phyloP scores from a whole-genome alignment of 805 yeast genomes.

The Pichia eremophila region DNA sequence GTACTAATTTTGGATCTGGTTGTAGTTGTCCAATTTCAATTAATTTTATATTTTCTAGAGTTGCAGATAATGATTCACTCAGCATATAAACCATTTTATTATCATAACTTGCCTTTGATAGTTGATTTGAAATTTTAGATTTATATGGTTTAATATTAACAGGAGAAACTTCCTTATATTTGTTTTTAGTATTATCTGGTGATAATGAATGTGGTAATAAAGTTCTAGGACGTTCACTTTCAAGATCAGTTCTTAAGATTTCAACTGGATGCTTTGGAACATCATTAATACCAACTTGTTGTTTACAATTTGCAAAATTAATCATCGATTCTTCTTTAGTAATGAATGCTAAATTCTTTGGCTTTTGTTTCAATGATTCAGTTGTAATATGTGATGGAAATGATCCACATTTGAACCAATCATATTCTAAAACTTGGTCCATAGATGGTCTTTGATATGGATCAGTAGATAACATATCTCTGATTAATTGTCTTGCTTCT shows the following conservation, averaged over 20 bases:
- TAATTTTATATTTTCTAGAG: conserved; percentile 20
- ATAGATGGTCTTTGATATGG: conserved; percentile 78
- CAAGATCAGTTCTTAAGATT: conserved; percentile 58
- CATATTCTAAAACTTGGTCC: conserved; percentile 68
- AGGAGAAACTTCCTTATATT: conserved; percentile 60
- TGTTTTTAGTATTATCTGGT: conserved; percentile 83
- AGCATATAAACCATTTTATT: conserved; percentile 20
- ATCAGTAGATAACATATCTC: conserved; percentile 62
- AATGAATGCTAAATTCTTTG: conserved; percentile 45
- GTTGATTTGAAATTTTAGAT: conserved; percentile 20
- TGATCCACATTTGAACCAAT: conserved; percentile 72
- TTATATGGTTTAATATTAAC: conserved; percentile 19
- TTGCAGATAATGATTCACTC: conserved; percentile 20
- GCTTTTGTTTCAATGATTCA: conserved; percentile 53
- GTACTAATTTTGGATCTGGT: conserved; percentile 14
- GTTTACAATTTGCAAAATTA: conserved; percentile 60
- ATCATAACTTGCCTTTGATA: conserved; percentile 22
- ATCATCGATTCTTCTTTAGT: conserved; percentile 52
- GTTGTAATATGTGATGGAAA: conserved; percentile 68
- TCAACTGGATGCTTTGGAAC: conserved; percentile 55
- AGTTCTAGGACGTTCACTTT: conserved; percentile 56
- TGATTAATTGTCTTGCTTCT: conserved; percentile 66
- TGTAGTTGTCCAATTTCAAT: conserved; percentile 19
- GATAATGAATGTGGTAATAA: conserved; percentile 83
- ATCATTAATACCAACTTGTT: conserved; percentile 44